Base-by-base conservation (phyloP, 2,329 filamentous ascomycete genomes). In the Colletotrichum neosansevieriae region DNA sequence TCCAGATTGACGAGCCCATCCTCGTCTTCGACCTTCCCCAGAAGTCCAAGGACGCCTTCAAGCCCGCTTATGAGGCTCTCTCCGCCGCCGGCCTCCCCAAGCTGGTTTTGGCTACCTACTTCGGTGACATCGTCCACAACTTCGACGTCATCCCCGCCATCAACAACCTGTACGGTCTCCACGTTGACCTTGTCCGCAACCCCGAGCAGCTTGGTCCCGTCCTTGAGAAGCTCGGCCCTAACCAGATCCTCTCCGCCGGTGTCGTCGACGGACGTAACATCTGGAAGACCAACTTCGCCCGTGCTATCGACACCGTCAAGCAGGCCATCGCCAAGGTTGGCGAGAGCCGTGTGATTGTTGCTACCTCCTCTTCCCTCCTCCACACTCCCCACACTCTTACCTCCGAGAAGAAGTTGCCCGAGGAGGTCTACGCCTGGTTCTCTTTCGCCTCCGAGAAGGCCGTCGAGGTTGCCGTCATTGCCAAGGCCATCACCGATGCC, bases 221-320 rank as follows among this genome's bases (percentile, higher is more conserved):
- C 77, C 82, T 94, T 75, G 87, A 85, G 78, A 91, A 94, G 77
- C 90, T 99, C 73, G 94, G 94, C 80, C 84, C 93, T 80, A 94
- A 94, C 81, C 97, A 97, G 80, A 83, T 94, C 75, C 91, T 99
- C 74, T 99, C 96, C 74, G 92, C 91, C 73, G 96, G 96, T 93
- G 92, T 99, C 76, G 96, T 99, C 74, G 94, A 99, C 77, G 96
- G 96, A 77, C 94, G 96, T 78, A 99, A 99, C 89, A 98, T 99
- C 88, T 99, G 96, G 96, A 99, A 99, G 93, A 98, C 94, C 85
- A 97, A 98, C 91, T 92, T 98, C 86, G 92, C 97, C 89, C 90
- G 89, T 77, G 94, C 96, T 78, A 97, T 99, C 73, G 94, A 96
- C 87, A 89, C 86, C 72, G 92, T 96, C 71, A 94, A 98, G 89